Evolutionary conservation across 768 basidiomycete species (phyloP).

Genomic region (Tephrocybe sp.): DNA sequence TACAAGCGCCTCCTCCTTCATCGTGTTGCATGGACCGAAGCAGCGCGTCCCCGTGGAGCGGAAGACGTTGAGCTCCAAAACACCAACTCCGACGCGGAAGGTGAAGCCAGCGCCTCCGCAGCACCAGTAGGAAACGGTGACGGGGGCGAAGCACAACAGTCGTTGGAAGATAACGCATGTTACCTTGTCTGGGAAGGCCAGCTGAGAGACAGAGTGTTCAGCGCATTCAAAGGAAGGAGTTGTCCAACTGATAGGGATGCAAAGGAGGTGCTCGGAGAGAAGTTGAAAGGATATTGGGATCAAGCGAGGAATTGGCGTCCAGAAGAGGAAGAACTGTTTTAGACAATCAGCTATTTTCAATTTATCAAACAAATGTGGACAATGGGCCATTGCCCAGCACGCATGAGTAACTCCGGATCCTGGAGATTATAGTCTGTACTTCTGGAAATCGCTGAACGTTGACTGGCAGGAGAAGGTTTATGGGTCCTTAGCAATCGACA

Average conservation of each 20-base stretch:
- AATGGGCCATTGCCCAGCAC: no score
- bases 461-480: no score
- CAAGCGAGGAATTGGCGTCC: constrained; percentile 87
- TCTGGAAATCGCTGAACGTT: no score
- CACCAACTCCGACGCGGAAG: constrained; percentile 41
- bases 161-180: constrained; percentile 86
- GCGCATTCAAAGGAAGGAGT: constrained; percentile 72
- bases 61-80: constrained; percentile 70
- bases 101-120: constrained; percentile 30
- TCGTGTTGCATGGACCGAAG: constrained; percentile 93
- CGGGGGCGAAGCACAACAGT: constrained; percentile 34
- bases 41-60: constrained; percentile 72
- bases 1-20: constrained; percentile 85
- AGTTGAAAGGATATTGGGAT: constrained; percentile 91
- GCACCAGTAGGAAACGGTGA: constrained; percentile 13
- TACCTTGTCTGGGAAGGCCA: constrained; percentile 92
- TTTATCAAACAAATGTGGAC: no score
- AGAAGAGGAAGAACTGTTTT: constrained; percentile 75
- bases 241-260: constrained; percentile 84
- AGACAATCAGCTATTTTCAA: no score
- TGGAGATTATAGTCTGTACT: no score
- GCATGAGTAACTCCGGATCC: no score
- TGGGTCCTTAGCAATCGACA: no score
- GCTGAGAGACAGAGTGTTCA: constrained; percentile 79
- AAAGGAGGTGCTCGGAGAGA: constrained; percentile 82